Evolutionary conservation across 495 filamentous ascomycete species (phyloP).

Genomic region (Neurospora sp.): DNA sequence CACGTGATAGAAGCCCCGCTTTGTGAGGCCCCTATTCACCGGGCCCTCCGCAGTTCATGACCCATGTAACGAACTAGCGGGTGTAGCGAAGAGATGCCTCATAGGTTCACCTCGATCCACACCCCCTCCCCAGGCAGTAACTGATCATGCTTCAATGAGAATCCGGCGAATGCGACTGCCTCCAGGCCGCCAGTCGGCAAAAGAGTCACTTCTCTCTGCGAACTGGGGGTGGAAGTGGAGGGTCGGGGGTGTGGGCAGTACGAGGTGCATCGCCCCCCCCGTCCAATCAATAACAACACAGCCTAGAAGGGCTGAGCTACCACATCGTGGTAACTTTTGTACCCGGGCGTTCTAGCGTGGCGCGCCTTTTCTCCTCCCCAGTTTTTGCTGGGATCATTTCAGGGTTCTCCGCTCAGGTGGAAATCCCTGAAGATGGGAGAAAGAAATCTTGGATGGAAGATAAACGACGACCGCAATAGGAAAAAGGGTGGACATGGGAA

Average conservation of each 20-base stretch:
- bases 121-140: neutral
- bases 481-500: neutral
- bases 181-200: neutral
- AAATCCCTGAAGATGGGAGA: neutral
- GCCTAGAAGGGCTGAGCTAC: slow-evolving; percentile 12
- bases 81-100: neutral
- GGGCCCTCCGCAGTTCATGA: neutral
- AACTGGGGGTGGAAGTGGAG: neutral
- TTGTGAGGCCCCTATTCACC: no score
- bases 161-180: neutral
- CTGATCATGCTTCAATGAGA: neutral
- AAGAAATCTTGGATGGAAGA: neutral
- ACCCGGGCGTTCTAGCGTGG: neutral
- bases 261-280: neutral
- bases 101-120: neutral
- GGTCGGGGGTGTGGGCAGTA: neutral
- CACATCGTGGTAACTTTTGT: neutral
- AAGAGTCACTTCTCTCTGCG: neutral
- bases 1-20: no score
- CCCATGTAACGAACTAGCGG: neutral
- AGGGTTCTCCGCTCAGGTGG: neutral
- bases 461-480: neutral
- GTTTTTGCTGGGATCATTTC: neutral
- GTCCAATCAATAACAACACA: neutral
- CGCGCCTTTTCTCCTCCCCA: neutral